Conservation (phyloP, 257 asterid species). For the Nicotiana knightiana region DNA sequence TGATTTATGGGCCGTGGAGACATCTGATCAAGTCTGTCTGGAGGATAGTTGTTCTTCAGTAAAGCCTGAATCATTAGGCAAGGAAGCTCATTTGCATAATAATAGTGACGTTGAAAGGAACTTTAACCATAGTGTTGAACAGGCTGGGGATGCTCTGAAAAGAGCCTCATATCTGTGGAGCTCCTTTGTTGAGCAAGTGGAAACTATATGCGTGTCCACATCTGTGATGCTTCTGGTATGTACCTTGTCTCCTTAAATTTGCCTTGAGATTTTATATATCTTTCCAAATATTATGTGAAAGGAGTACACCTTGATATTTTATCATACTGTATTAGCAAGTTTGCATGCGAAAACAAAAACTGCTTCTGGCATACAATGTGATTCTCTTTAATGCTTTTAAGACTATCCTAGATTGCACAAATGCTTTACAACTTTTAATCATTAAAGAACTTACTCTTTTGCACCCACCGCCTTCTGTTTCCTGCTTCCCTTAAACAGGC, state of each 20-base stretch:
- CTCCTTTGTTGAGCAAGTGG: slow-evolving; percentile 80
- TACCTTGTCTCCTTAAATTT: slow-evolving; percentile 13
- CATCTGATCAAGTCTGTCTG: slow-evolving; percentile 32
- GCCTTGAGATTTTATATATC: not conserved
- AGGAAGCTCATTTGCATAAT: slow-evolving; percentile 5
- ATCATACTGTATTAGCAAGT: not conserved
- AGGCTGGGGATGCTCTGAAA: slow-evolving; percentile 13
- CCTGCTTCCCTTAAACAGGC: slow-evolving; percentile 48
- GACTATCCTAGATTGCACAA: not conserved
- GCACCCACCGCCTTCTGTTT: not conserved
- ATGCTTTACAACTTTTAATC: slow-evolving; percentile 1
- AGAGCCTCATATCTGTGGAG: slow-evolving; percentile 76
- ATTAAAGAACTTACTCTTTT: not conserved
- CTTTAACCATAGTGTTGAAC: not conserved
- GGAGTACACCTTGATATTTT: not conserved
- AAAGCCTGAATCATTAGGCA: slow-evolving; percentile 22
- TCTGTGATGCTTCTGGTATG: slow-evolving; percentile 87
- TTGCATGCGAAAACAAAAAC: not conserved
- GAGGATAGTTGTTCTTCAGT: slow-evolving; percentile 24
- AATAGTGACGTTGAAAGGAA: not conserved
- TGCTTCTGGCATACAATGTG: not conserved
- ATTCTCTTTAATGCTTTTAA: not conserved
- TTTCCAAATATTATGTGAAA: not conserved
- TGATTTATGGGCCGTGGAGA: slow-evolving; percentile 91
- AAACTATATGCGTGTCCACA: slow-evolving; percentile 58